Evolutionary conservation across 2,329 filamentous ascomycete genomes (phyloP), one percentile per base, ranked within the genome.

Genomic region (Exophiala oligosperma): DNA sequence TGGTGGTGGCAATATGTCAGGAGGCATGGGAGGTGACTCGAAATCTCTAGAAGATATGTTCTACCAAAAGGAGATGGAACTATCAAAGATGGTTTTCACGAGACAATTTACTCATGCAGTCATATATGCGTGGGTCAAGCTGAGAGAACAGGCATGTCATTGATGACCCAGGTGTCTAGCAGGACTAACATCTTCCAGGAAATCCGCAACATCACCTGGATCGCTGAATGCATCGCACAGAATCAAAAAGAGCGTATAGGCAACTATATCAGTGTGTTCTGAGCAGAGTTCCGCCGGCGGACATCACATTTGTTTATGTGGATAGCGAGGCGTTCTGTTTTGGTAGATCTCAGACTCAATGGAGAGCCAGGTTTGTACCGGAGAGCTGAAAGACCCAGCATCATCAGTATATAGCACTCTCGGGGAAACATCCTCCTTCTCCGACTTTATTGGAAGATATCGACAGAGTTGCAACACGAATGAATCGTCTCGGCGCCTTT

Each of bases 141-240:
- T 99, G 70, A 86, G 92, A 74, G 94, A 99, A 77, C 94, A 99
- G 86, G 93, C 96, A 77, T 73, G 87, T 49, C 35, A 7, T 35
- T 21, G 24, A 21, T 37, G 24, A 47, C 38, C 21, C 23, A 29
- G n/a, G 4, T 2, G 29, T 14, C 6, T 17, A 46, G 17, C 32
- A 35, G 32, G 26, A 23, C 29, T 26, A 32, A 52, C 26, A 48
- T 48, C 47, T 51, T 21, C 2, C 5, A 97, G 92, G 94, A 99
- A 89, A 97, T 97, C 69, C 90, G 94, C 66, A 99, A 99, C 77
- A 96, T 99, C 71, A 97, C 94, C 52, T 99, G 94, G 94, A 99
- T 99, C 75, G 89, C 94, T 23, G 94, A 99, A 77, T 99, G 94
- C 79, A 99, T 99, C 83, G 94, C 94, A 56, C 94, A 99, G 78